These are phyloP conservation scores for Wickerhamiella infanticola DNA, from an alignment of 1,139 yeast genomes.

Conservation along the genomic window DNA sequence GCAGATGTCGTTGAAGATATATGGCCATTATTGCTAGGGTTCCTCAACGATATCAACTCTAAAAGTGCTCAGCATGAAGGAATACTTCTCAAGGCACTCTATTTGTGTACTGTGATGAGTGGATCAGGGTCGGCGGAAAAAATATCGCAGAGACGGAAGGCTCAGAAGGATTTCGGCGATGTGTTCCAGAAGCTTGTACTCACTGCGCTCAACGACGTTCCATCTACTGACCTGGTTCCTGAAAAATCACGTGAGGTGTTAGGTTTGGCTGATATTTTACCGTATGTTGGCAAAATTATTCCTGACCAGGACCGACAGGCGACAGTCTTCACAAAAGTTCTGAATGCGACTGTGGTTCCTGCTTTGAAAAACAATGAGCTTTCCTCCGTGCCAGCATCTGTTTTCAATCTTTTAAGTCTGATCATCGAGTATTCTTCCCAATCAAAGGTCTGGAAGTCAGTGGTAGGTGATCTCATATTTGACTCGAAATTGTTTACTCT, in stretches of 20 bases:
- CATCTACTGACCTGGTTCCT: not conserved
- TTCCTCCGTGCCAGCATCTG: not conserved
- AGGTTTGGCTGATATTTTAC: slow-evolving; percentile 21
- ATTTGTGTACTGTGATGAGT: slow-evolving; percentile 32
- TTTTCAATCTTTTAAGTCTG: slow-evolving; percentile 4
- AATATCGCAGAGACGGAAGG: slow-evolving; percentile 44
- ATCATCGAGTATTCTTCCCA: slow-evolving; percentile 10
- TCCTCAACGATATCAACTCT: slow-evolving; percentile 41
- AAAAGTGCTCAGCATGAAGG: slow-evolving; percentile 35
- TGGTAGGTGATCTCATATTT: slow-evolving; percentile 25
- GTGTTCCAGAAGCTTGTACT: slow-evolving; percentile 41
- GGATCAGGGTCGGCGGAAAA: slow-evolving; percentile 41
- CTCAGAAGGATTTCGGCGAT: slow-evolving; percentile 54
- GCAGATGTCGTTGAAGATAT: slow-evolving; percentile 64
- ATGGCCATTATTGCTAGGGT: slow-evolving; percentile 42
- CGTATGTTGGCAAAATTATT: slow-evolving; percentile 28
- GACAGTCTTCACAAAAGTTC: slow-evolving; percentile 14
- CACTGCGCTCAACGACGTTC: slow-evolving; percentile 20
- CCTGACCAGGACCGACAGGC: slow-evolving; percentile 33
- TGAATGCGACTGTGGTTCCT: not conserved
- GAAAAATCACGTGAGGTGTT: not conserved
- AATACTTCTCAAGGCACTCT: slow-evolving; percentile 38
- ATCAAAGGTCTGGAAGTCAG: slow-evolving; percentile 24
- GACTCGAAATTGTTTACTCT: slow-evolving; percentile 30
- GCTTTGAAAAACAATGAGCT: slow-evolving; percentile 5